Evolutionary conservation across 306 rosid species (phyloP), one percentile per base, ranked within the genome.

Genomic region (Ormosia emarginata): DNA sequence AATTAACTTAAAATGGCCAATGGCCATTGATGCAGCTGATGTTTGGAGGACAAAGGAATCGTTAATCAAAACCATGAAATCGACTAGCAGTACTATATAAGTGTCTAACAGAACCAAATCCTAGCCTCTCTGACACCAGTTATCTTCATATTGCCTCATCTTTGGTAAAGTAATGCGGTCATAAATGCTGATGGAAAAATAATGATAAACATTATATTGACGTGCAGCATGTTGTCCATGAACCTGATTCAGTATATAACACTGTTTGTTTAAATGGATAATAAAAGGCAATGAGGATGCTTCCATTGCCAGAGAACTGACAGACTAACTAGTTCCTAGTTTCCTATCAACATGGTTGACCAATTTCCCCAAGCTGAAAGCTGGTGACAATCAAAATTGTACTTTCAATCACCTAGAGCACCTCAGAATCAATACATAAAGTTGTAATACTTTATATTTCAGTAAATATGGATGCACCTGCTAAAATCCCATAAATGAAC

Each of bases 11-110:
- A 57, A 58, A 75, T 12, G 30, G 44, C 37, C 44, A 44, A 15
- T 11, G 29, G 13, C 33, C 41, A 74, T 14, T 30, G 2, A 34
- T 37, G 57, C 14, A 62, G 47, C 43, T 71, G 37, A 58, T 74
- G 53, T 24, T 49, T 8, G 36, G 55, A 49, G 55, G 53, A 33
- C 65, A 67, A 41, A 12, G 53, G 32, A 52, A 67, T 50, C 36
- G 11, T 24, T n/a, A 67, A 74, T 44, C 59, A 18, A n/a, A 53
- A 75, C 53, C 75, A 80, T 17, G 74, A 52, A 70, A 66, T 57
- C 32, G 4, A 50, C 36, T 64, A 24, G 46, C 17, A 41, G 62
- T 64, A 33, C 75, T 55, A 17, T 7, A 56, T 9, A 67, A 52
- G 58, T 68, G 55, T 33, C 50, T 18, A 5, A 33, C 49, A 66